Base-by-base conservation (phyloP, 768 basidiomycete species). In the Collybia sp. region DNA sequence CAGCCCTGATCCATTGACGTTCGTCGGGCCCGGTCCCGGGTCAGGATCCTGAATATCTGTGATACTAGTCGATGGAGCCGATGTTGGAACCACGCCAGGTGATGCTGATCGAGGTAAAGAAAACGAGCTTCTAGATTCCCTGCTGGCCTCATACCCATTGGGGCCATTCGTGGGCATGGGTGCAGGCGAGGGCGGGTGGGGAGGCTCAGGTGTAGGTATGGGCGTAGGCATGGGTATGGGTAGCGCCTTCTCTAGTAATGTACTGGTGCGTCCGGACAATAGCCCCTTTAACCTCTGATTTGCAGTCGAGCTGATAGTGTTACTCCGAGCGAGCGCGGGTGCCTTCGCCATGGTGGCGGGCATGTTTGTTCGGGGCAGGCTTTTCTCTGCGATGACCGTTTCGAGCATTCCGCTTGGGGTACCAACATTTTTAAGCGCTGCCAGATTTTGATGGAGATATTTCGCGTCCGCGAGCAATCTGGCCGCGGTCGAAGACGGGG, bases 381-480 rank as follows among this genome's bases (percentile, higher is more conserved):
- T 54, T 62, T 93, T 92, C 67, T 95, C 93, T 39, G 80, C 71
- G 46, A 95, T 82, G 44, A 96, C 81, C 9, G 82, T 89, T 65
- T 90, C 88, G 16, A 96, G 77, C 81, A 92, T 89, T 13, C 73
- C 76, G 11, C 83, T 83, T 1, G 85, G 83, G 0, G 80, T 75
- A 15, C 76, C 73, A 16, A 88, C 80, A 56, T 88, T 85, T 61
- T 84, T 87, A 9, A 95, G 75, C 8, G 69, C 76, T 5, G 84
- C 78, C 16, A 95, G 71, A 57, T 87, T 88, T 57, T 83, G 76
- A 54, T 88, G 81, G 46, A 96, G 67, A 58, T 80, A 90, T 35
- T 68, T 80, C 10, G 83, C 88, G 58, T 97, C 93, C 49, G 77
- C 80, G 43, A 92, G 67, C 56, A 97, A 72, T 57, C 93, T 95